Evolutionary conservation across 2,329 filamentous ascomycete species (phyloP).

Genomic region (Exophiala sp.): DNA sequence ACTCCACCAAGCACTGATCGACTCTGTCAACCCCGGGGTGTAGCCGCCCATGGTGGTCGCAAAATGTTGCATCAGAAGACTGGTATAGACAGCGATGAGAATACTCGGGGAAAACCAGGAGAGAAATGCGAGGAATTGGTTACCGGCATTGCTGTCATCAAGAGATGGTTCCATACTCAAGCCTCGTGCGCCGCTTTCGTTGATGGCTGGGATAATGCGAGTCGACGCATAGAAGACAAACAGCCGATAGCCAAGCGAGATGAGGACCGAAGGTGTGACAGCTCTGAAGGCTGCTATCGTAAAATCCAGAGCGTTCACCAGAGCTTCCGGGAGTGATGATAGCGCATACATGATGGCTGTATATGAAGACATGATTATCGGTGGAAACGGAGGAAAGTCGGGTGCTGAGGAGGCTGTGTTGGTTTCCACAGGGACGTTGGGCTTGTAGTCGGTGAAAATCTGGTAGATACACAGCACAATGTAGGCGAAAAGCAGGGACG

Average conservation of each 20-base stretch:
- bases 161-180: conserved; percentile 80
- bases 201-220: conserved; percentile 89
- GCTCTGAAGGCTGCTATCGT: conserved; percentile 90
- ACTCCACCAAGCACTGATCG: conserved; percentile 74
- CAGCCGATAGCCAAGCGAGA: conserved; percentile 87
- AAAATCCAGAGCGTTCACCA: conserved; percentile 80
- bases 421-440: conserved; percentile 58
- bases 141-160: conserved; percentile 80
- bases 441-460: conserved; percentile 97
- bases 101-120: conserved; percentile 95
- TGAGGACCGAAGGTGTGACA: conserved; percentile 92
- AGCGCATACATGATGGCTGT: conserved; percentile 83
- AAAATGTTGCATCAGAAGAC: conserved; percentile 91
- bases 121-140: conserved; percentile 73
- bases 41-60: conserved; percentile 62
- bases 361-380: conserved; percentile 97
- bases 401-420: conserved; percentile 53
- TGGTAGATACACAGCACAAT: conserved; percentile 98
- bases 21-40: conserved; percentile 49
- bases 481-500: conserved; percentile 92
- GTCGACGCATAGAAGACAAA: conserved; percentile 95
- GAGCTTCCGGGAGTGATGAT: conserved; percentile 74
- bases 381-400: conserved; percentile 94
- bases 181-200: conserved; percentile 77
- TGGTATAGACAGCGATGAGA: conserved; percentile 93